Base-by-base conservation (phyloP, 768 basidiomycete species). In the Mycena chlorophos region DNA sequence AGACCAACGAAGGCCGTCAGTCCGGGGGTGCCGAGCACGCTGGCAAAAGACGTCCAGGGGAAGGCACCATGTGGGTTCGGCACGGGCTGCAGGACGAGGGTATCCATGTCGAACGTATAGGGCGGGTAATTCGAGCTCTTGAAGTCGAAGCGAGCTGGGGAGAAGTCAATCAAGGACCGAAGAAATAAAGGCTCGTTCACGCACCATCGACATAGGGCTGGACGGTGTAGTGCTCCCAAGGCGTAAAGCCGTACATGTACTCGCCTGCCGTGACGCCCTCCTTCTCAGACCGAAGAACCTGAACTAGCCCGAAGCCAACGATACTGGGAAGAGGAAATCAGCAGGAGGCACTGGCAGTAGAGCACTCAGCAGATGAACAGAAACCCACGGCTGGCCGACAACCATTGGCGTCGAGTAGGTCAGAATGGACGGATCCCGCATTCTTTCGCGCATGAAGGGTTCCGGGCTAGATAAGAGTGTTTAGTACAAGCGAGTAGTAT, bases 271-370 rank as follows among this genome's bases (percentile, higher is more conserved):
- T 56, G 58, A 64, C 61, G 22, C 62, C 56, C 17, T 65, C 53
- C 34, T 68, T 65, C 57, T 73, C 72, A 2, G 69, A 71, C 19
- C 72, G 65, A 19, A 75, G 39, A 25, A 75, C 71, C n/a, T 64
- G 55, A 5, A 66, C 69, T 22, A 77, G 63, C 6, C 62, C 69
- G 58, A 61, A 66, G 28, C 63, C 57, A n/a, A 39, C 37, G 12
- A 62, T 20, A 6, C 62, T 67, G 38, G 0, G 42, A 20, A n/a
- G n/a, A n/a, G n/a, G n/a, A n/a, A n/a, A n/a, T n/a, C n/a, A n/a
- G 16, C 17, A 0, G 22, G 14, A 29, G 22, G 5, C 40, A 12
- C 42, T 16, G 3, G n/a, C 2, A 23, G 8, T 20, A 26, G n/a
- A 1, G 46, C n/a, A n/a, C n/a, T n/a, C n/a, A n/a, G n/a, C n/a